Base-by-base conservation (phyloP, 805 yeast genomes). In the Yarrowia hollandica region DNA sequence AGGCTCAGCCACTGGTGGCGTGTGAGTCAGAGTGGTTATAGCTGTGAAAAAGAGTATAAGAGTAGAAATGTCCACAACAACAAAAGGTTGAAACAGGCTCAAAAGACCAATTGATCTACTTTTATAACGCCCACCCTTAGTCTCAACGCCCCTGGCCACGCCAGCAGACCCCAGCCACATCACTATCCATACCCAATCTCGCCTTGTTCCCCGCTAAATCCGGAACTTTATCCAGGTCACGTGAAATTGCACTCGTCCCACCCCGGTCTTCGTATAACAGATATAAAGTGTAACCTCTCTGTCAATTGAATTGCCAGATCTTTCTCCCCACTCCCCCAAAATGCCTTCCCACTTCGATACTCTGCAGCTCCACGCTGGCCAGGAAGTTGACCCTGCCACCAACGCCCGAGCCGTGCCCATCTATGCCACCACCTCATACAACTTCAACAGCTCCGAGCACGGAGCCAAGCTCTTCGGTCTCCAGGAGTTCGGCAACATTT, bases 291-390 rank as follows among this genome's bases (percentile, higher is more conserved):
- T 33, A 12, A 19, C 3, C 25, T 37, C 18, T 12, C 18, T 4
- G 34, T 25, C 34, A 11, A 14, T 19, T 26, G 9, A n/a, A 6
- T 7, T 8, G 12, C 18, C 18, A 33, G 18, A 33, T 7, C 14
- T 33, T 14, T 15, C 23, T 12, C 4, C 21, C 16, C 42, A 4
- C 31, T 2, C 15, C 30, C 5, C n/a, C 38, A 60, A 12, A 54
- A 67, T 67, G 69, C 69, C 69, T 39, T 67, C 69, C 38, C 91
- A 86, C 68, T 90, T 89, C 68, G 97, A 91, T 68, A 91, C 97
- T 26, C 78, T 88, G 61, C 97, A 92, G 78, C 81, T 92, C 66
- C 98, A 92, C 74, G 97, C 97, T 59, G 99, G 99, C 26, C 96
- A 90, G 76, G 79, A 79, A 62, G 79, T 75, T 26, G 91, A 88